phyloP scores from a whole-genome alignment of 768 basidiomycete genomes.

The Boletus tylopilopsis region DNA sequence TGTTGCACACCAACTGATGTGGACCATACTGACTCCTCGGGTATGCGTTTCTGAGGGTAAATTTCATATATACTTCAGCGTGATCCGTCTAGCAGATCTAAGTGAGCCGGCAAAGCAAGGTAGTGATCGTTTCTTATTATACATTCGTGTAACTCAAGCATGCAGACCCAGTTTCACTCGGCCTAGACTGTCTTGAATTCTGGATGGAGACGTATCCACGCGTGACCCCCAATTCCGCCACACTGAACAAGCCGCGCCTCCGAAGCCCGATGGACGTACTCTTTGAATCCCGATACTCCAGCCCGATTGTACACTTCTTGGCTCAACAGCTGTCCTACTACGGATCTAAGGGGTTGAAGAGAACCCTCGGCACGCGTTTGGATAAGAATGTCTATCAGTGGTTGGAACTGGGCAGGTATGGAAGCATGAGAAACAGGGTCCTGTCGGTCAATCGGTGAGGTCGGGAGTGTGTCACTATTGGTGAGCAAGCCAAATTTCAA shows the following conservation, averaged over 20 bases:
- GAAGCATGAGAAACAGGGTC: not conserved
- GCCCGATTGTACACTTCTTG: conserved; percentile 35
- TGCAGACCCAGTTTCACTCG: conserved; percentile 4
- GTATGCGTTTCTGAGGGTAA: not conserved
- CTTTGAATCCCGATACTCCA: conserved; percentile 38
- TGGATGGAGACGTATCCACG: conserved; percentile 36
- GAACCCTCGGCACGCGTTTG: conserved; percentile 31
- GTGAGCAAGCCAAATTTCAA: not conserved
- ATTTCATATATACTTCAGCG: conserved; percentile 5
- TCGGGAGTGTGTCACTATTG: not conserved
- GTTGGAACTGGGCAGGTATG: conserved; percentile 20
- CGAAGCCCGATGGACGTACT: conserved; percentile 39
- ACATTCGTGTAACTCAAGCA: conserved; percentile 18
- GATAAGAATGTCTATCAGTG: conserved; percentile 34
- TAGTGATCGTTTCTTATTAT: conserved; percentile 2
- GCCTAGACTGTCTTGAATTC: conserved; percentile 12
- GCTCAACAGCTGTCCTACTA: conserved; percentile 33
- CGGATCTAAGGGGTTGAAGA: conserved; percentile 35
- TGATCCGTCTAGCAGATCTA: not conserved
- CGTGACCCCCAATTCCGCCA: conserved; percentile 36
- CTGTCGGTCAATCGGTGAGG: not conserved
- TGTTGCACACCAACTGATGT: not conserved
- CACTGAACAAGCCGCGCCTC: conserved; percentile 37
- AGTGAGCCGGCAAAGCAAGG: not conserved
- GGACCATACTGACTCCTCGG: not conserved